Conservation (phyloP, 2,329 filamentous ascomycete species). For the Nothophaeocryptopus gaeumannii region DNA sequence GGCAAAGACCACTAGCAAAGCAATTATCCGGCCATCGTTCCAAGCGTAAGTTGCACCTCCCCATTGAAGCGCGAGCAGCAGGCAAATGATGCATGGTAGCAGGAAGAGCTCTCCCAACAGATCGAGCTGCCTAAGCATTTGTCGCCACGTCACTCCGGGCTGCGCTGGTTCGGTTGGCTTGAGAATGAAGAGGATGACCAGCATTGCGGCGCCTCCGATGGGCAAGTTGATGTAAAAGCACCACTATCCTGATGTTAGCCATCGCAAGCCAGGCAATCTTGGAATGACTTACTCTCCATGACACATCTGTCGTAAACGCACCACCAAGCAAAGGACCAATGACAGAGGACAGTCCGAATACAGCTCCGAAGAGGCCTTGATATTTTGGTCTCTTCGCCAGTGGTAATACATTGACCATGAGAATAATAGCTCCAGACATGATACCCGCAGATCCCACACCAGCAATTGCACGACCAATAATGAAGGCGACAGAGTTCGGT, state of each 20-base stretch:
- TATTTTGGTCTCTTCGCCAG: conserved; percentile 41
- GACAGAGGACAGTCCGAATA: conserved; percentile 40
- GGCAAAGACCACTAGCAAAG: conserved; percentile 41
- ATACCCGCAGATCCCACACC: conserved; percentile 43
- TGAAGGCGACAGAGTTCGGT: conserved; percentile 37
- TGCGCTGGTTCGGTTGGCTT: conserved; percentile 24
- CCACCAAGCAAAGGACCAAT: conserved; percentile 46
- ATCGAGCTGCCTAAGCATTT: conserved; percentile 47
- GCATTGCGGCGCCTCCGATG: conserved; percentile 41
- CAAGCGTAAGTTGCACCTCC: conserved; percentile 44
- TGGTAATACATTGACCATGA: conserved; percentile 46
- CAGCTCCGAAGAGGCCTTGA: conserved; percentile 38
- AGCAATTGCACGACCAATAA: conserved; percentile 42
- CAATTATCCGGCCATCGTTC: conserved; percentile 44
- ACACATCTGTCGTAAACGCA: conserved; percentile 41
- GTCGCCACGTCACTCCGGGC: conserved; percentile 29
- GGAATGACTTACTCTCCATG: conserved; percentile 33
- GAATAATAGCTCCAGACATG: conserved; percentile 33
- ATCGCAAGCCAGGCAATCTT: not conserved
- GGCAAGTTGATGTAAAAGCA: conserved; percentile 41
- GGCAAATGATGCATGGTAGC: conserved; percentile 41
- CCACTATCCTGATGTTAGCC: not conserved
- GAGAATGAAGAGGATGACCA: conserved; percentile 42
- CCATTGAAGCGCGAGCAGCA: conserved; percentile 50
- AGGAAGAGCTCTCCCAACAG: conserved; percentile 42